Evolutionary conservation across 2,329 filamentous ascomycete genomes (phyloP), one percentile per base, ranked within the genome.

Genomic region (Fusarium sulawesiense): DNA sequence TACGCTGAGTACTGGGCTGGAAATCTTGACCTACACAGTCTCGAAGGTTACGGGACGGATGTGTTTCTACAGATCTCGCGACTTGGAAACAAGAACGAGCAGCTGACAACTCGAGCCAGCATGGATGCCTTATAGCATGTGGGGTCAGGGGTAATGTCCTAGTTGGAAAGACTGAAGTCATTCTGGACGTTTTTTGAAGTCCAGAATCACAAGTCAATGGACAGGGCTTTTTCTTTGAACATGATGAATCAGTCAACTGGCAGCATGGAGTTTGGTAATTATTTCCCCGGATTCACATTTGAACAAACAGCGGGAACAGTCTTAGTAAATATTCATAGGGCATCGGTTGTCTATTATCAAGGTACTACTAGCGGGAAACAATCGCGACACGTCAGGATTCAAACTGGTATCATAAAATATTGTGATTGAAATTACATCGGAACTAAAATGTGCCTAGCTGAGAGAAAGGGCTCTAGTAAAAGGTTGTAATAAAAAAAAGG

Each of bases 1-100:
- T 99, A 98, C 80, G 94, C 95, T 29, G 95, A 98, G 80, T 98
- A 98, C 80, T 99, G 96, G 96, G 96, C 96, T 4, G 96, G 96
- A 25, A 96, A 89, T 74, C 83, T 99, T 11, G 92, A 97, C 75
- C 80, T 98, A 62, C 95, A 98, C 78, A 98, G 92, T 76, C 83
- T 99, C 10, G 95, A 98, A 77, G 97, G 96, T 1, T 98, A 98
- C 78, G 96, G 96, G 16, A 93, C 97, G 9, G 96, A 99, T 82
- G 94, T 93, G 0, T 99, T 99, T 77, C 82, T 99, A 68, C 94
- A 98, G 78, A 97, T 99, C 64, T 97, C 93, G 7, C 97, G 97
- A 79, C 85, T 99, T 60, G 96, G 96, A 21, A 99, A 99, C 79
- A 98, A 97, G 85, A 98, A 98, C 77, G 96, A 99, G 83, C 93